Percentiles rank a stretch among this genome's conserved stretches.
Evolutionary conservation across 192 early-diverging fungal species (phyloP).

Genomic region (Spizellomyces sp.): DNA sequence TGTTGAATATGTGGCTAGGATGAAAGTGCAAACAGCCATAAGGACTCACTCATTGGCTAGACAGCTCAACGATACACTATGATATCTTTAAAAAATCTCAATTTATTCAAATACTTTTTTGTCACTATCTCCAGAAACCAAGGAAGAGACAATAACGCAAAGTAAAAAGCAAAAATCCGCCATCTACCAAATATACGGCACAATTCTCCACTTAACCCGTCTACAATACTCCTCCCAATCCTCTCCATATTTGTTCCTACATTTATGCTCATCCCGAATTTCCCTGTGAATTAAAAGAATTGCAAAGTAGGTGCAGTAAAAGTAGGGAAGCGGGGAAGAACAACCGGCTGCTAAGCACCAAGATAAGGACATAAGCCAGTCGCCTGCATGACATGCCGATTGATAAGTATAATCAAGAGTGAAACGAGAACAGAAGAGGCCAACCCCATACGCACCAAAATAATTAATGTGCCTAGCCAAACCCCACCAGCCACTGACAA

Average conservation of each 20-base stretch:
- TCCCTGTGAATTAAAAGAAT: conserved; percentile 89
- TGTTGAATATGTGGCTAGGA: too few species aligned
- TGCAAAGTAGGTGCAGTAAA: conserved; percentile 92
- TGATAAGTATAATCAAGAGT: background rate
- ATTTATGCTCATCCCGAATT: conserved; percentile 86
- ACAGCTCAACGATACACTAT: too few species aligned
- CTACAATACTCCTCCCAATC: conserved; percentile 90
- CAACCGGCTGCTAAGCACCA: conserved; percentile 91
- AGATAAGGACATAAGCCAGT: conserved; percentile 90
- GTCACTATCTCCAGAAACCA: too few species aligned
- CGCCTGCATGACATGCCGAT: conserved; percentile 50
- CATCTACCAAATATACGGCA: conserved; percentile 58
- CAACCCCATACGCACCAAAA: conserved; percentile 50
- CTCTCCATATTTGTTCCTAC: conserved; percentile 87
- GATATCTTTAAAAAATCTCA: too few species aligned
- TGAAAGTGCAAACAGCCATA: too few species aligned
- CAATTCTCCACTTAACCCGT: conserved; percentile 80
- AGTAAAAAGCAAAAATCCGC: too few species aligned
- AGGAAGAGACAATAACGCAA: too few species aligned
- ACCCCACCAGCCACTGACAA: conserved; percentile 95
- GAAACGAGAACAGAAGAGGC: background rate
- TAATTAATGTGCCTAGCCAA: conserved; percentile 94
- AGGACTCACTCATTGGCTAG: too few species aligned
- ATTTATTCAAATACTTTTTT: too few species aligned
- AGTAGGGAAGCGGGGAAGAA: conserved; percentile 80